A percentile compares a stretch with the other conserved stretches of the same genome.
Evolutionary conservation across 345 rosid genomes (phyloP).

Genomic region (Citrus sp.): DNA sequence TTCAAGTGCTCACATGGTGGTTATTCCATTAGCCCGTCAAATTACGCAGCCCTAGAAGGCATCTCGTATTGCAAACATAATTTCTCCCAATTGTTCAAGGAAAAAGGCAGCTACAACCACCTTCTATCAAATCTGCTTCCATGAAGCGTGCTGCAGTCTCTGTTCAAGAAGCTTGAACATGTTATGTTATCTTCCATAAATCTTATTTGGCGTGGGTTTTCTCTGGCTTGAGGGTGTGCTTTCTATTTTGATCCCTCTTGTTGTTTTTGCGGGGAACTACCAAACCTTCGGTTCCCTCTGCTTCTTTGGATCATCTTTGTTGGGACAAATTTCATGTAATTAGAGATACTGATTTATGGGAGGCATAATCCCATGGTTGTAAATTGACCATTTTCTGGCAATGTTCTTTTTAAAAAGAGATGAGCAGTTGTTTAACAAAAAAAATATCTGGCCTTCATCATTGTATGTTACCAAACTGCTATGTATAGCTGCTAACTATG

Average conservation of each 20-base stretch:
- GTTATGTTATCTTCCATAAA: no score
- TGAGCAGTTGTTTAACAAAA: not conserved
- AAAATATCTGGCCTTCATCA: no score
- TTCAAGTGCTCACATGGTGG: slow-evolving; percentile 98
- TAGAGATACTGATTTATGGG: slow-evolving; percentile 6
- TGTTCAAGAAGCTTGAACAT: no score
- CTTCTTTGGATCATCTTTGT: not conserved
- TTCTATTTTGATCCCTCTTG: slow-evolving; percentile 3
- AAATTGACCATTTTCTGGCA: not conserved
- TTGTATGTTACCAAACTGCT: no score
- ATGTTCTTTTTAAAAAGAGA: not conserved
- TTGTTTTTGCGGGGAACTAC: slow-evolving; percentile 11
- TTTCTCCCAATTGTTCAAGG: slow-evolving; percentile 75
- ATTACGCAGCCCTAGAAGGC: slow-evolving; percentile 94
- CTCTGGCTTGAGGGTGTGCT: no score
- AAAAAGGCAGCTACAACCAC: slow-evolving; percentile 93
- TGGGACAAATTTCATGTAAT: slow-evolving; percentile 7
- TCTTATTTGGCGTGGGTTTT: no score
- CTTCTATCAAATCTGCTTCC: no score
- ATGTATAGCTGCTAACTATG: no score
- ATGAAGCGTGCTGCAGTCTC: no score
- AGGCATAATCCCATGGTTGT: slow-evolving; percentile 3
- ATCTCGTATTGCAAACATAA: slow-evolving; percentile 91
- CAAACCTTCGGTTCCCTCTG: not conserved
- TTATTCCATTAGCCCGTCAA: slow-evolving; percentile 78